Conservation (phyloP, 139 green algal species). For the Micromonas commoda region DNA sequence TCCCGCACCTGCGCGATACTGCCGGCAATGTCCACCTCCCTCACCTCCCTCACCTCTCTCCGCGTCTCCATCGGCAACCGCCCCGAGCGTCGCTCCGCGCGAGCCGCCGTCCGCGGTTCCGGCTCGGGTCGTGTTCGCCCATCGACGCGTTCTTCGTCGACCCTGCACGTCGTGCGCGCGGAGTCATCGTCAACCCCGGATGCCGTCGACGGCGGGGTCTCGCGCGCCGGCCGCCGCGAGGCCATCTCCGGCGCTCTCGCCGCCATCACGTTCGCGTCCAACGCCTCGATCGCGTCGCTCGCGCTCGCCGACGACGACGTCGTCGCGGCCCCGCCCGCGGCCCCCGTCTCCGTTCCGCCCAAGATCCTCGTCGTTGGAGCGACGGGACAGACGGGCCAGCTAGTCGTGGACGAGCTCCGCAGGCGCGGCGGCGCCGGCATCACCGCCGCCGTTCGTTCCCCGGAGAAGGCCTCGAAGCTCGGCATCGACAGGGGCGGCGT, state of each 20-base stretch:
- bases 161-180: too few species aligned
- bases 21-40: too few species aligned
- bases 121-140: too few species aligned
- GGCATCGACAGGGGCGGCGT: not conserved
- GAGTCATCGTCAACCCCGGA: not conserved
- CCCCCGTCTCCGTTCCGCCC: not conserved
- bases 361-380: conserved; percentile 39
- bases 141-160: too few species aligned
- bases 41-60: too few species aligned
- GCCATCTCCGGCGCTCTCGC: not conserved
- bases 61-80: too few species aligned
- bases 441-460: conserved; percentile 27
- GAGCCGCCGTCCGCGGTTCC: too few species aligned
- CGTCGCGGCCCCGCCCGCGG: not conserved
- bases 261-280: not conserved
- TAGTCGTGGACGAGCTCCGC: conserved; percentile 29
- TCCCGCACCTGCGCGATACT: too few species aligned
- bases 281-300: not conserved
- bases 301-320: not conserved
- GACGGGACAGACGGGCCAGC: conserved; percentile 35
- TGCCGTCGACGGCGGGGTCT: too few species aligned
- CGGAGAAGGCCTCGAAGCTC: conserved; percentile 20
- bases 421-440: conserved; percentile 5
- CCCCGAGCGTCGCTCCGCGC: too few species aligned
- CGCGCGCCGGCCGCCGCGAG: not conserved